Evolutionary conservation across 305 asterid genomes (phyloP).

Genomic region (Stenogyne calaminthoides): DNA sequence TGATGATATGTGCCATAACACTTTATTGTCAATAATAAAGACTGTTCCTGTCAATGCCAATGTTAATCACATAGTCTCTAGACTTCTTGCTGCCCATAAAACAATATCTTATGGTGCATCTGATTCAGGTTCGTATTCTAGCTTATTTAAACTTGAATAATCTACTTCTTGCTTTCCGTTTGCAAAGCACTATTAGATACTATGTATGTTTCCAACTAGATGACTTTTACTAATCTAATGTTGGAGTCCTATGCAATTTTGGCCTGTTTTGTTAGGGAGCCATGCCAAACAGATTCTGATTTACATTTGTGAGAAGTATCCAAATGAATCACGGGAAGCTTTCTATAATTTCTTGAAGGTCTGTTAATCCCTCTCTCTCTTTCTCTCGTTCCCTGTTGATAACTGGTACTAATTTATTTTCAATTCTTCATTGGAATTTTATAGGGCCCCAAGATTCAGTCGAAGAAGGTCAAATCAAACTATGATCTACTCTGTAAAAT

Average conservation of each 20-base stretch:
- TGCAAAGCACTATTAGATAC: background rate
- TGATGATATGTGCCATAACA: constrained; percentile 52
- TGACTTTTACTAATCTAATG: constrained; percentile 4
- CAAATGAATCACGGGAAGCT: constrained; percentile 66
- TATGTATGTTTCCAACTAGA: constrained; percentile 24
- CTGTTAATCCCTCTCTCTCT: constrained; percentile 15
- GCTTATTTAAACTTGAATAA: constrained; percentile 13
- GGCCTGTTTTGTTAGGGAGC: constrained; percentile 45
- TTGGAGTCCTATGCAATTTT: constrained; percentile 26
- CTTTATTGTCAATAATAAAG: constrained; percentile 55
- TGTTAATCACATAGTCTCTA: constrained; percentile 51
- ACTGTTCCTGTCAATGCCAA: constrained; percentile 58
- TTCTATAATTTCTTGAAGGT: constrained; percentile 69
- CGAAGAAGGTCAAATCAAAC: constrained; percentile 54
- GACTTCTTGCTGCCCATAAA: constrained; percentile 50
- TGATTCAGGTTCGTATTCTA: constrained; percentile 54
- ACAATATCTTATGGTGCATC: constrained; percentile 49
- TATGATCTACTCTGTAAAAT: constrained; percentile 67
- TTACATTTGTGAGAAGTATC: constrained; percentile 67
- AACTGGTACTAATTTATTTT: constrained; percentile 14
- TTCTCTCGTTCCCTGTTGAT: constrained; percentile 19
- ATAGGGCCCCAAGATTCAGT: constrained; percentile 52
- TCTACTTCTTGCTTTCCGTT: constrained; percentile 16
- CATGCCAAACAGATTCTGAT: constrained; percentile 58
- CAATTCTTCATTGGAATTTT: constrained; percentile 21